These are phyloP conservation scores for Trichophyton equinum DNA, from an alignment of 2,329 filamentous ascomycete genomes.

Conservation along the genomic window DNA sequence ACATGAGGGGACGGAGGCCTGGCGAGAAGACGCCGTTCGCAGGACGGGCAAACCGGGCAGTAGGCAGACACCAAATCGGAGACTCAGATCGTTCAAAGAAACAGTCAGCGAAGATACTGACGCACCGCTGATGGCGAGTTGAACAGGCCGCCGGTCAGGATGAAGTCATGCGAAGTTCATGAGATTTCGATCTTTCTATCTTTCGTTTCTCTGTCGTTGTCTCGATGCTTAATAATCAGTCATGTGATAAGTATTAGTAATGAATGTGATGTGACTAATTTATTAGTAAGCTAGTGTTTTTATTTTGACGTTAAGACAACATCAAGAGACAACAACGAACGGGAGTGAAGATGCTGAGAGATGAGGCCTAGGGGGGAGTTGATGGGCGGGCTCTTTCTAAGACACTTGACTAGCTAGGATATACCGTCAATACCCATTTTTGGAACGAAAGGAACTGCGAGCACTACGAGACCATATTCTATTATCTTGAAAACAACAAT, in stretches of 20 bases:
- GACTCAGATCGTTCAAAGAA: neutral
- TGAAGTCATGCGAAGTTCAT: slow-evolving; percentile 3
- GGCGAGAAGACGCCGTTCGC: neutral
- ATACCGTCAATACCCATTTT: too few species aligned
- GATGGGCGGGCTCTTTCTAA: too few species aligned
- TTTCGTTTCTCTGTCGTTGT: neutral
- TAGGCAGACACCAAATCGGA: neutral
- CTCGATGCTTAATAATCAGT: neutral
- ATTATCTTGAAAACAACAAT: neutral
- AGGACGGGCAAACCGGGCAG: neutral
- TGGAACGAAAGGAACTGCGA: too few species aligned
- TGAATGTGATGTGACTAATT: too few species aligned
- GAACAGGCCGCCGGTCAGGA: neutral
- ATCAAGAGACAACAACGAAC: too few species aligned
- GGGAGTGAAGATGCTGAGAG: too few species aligned
- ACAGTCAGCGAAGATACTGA: neutral
- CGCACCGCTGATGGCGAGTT: neutral
- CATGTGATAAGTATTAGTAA: neutral
- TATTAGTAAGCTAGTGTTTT: neutral
- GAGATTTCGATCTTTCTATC: neutral
- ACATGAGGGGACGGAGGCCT: slow-evolving; percentile 11
- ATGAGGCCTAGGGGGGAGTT: too few species aligned
- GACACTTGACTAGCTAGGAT: too few species aligned
- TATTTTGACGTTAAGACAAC: neutral
- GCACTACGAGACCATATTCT: too few species aligned